phyloP scores from a whole-genome alignment of 164 flowering plant genomes.

The Santalum album region DNA sequence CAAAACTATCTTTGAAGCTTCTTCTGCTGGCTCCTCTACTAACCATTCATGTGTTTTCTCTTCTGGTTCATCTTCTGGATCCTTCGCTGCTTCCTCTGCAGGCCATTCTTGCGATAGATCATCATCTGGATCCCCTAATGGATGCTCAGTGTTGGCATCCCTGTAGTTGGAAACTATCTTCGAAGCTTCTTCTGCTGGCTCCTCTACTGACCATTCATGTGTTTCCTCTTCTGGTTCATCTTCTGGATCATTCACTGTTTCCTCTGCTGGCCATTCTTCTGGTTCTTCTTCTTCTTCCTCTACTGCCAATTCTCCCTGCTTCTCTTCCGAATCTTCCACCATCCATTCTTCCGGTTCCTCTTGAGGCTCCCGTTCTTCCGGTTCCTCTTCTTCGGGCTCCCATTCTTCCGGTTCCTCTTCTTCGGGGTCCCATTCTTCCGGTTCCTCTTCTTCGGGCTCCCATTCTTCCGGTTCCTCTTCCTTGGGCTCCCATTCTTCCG shows the following conservation, averaged over 20 bases:
- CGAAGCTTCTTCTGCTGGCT: constrained; percentile 6
- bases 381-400: not conserved
- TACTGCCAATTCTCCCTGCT: not conserved
- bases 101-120: not conserved
- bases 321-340: not conserved
- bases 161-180: too few species aligned
- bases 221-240: not conserved
- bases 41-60: constrained; percentile 1
- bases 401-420: not conserved
- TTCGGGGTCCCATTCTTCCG: not conserved
- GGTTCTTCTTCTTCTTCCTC: not conserved
- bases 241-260: not conserved
- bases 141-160: too few species aligned
- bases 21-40: not conserved
- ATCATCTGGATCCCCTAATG: too few species aligned
- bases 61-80: not conserved
- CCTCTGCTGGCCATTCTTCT: not conserved
- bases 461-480: not conserved
- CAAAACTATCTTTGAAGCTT: not conserved
- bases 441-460: not conserved
- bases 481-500: not conserved
- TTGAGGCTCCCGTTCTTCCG: too few species aligned
- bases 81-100: not conserved
- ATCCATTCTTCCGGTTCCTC: not conserved
- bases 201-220: constrained; percentile 3